Evolutionary conservation across 768 basidiomycete genomes (phyloP).

Genomic region (Leccinum sublutescens): DNA sequence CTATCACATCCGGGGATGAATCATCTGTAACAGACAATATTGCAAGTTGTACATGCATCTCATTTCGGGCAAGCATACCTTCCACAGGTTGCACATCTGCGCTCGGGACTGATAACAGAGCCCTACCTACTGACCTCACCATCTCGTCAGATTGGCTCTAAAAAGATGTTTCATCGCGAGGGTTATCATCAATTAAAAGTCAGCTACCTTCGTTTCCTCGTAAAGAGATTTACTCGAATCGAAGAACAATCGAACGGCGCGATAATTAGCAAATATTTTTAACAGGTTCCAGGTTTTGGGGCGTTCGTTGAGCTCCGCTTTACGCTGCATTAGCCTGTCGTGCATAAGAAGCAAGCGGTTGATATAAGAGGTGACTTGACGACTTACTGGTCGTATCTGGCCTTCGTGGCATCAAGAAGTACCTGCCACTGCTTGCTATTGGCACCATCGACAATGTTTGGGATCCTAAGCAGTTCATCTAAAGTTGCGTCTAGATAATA

Average conservation of each 20-base stretch:
- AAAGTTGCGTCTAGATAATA: constrained; percentile 13
- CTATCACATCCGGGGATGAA: too few species aligned
- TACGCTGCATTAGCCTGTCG: constrained; percentile 1
- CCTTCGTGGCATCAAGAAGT: not conserved
- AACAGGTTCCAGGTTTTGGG: not conserved
- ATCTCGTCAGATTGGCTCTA: constrained; percentile 13
- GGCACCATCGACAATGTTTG: not conserved
- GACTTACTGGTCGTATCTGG: constrained; percentile 8
- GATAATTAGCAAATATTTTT: constrained; percentile 3
- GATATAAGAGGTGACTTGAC: not conserved
- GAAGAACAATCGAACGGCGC: constrained; percentile 3
- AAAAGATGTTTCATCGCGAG: not conserved
- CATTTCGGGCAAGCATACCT: not conserved
- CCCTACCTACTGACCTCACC: not conserved
- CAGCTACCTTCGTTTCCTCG: constrained; percentile 4
- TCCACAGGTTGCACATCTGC: not conserved
- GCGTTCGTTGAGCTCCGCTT: not conserved
- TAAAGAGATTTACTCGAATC: not conserved
- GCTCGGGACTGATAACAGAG: constrained; percentile 1
- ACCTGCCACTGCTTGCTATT: not conserved
- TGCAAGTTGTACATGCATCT: not conserved
- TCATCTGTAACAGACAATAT: too few species aligned
- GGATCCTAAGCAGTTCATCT: constrained; percentile 7
- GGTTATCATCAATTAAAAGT: not conserved
- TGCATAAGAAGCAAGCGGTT: not conserved